Evolutionary conservation across 148 eudicot genomes (phyloP).

Genomic region (Chenopodium formosanum): DNA sequence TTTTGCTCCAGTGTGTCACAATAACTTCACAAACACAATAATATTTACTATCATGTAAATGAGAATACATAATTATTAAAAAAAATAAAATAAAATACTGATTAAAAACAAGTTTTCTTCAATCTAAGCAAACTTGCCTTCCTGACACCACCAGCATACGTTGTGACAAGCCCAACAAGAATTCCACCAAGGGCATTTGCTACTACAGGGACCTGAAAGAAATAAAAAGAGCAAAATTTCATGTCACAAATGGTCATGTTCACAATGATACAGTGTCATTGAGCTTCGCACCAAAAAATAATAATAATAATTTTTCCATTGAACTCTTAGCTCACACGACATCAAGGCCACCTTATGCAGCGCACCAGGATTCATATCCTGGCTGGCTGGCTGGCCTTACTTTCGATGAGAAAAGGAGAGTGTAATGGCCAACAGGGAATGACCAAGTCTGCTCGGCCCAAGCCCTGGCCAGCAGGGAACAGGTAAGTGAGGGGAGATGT

Average conservation of each 20-base stretch:
- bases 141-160: constrained; percentile 90
- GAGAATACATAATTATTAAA: no score
- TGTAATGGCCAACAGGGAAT: constrained; percentile 1
- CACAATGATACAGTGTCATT: not conserved
- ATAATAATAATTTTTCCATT: not conserved
- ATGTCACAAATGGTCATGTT: not conserved
- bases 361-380: not conserved
- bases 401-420: not conserved
- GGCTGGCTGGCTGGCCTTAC: not conserved
- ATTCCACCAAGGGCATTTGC: constrained; percentile 94
- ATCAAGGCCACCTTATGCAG: not conserved
- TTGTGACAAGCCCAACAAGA: constrained; percentile 94
- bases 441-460: not conserved
- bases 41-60: not conserved
- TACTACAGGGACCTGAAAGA: constrained; percentile 73
- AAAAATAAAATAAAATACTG: not conserved
- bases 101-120: not conserved
- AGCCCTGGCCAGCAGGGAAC: not conserved
- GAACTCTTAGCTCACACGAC: not conserved
- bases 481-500: not conserved
- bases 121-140: constrained; percentile 54
- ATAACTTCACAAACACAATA: not conserved
- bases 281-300: not conserved
- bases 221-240: not conserved
- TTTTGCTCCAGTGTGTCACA: not conserved